phyloP scores from a whole-genome alignment of 176 grass and related monocot genomes.

The Phoenix dactylifera region DNA sequence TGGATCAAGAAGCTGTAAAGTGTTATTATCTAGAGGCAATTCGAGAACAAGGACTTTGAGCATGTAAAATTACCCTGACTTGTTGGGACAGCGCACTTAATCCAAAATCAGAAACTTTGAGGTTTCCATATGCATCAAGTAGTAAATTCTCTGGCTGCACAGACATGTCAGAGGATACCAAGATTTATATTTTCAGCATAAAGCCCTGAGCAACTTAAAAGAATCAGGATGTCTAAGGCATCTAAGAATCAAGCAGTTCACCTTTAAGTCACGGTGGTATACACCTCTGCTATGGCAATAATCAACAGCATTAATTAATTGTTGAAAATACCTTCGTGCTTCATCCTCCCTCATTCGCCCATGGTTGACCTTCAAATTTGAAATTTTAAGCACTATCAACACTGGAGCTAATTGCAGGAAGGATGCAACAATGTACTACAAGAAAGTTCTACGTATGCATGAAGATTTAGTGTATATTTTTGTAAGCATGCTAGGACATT shows the following conservation, averaged over 20 bases:
- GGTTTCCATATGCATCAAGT: constrained; percentile 71
- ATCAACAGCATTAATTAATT: constrained; percentile 87
- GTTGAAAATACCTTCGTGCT: constrained; percentile 91
- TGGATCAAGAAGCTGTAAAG: too few relatives aligned
- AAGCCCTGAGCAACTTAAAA: background rate
- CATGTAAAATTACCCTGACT: constrained; percentile 52
- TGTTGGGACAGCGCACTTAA: constrained; percentile 92
- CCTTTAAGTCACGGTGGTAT: constrained; percentile 96
- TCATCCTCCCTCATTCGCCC: constrained; percentile 86
- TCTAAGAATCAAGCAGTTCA: constrained; percentile 16
- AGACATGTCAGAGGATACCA: constrained; percentile 18
- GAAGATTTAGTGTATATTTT: too few relatives aligned
- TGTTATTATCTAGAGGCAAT: too few relatives aligned
- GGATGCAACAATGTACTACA: background rate
- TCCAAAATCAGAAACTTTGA: constrained; percentile 97
- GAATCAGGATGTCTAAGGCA: background rate
- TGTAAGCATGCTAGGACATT: too few relatives aligned
- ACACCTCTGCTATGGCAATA: constrained; percentile 98
- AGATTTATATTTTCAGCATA: constrained; percentile 13
- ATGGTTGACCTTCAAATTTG: constrained; percentile 60
- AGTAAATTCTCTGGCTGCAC: constrained; percentile 91
- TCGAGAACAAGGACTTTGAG: too few relatives aligned
- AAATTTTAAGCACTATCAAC: constrained; percentile 8
- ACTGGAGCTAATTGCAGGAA: constrained; percentile 10
- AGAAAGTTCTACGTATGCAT: background rate